These are phyloP conservation scores for Westerdykella sp. DNA, from an alignment of 2,329 filamentous ascomycete genomes.

Conservation along the genomic window DNA sequence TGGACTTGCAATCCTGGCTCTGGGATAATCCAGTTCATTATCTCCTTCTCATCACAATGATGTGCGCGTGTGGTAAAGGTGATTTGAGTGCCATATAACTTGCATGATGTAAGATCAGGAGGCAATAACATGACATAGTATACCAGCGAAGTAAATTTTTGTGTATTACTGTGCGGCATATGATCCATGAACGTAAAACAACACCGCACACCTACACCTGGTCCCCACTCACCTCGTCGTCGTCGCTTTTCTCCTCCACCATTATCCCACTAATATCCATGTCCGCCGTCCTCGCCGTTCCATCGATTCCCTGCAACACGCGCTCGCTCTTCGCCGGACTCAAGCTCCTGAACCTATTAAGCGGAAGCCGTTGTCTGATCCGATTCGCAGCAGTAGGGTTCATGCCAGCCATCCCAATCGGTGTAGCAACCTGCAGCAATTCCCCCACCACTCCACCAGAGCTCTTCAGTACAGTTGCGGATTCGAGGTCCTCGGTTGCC, in stretches of 20 bases:
- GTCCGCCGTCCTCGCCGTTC: constrained; percentile 12
- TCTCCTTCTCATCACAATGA: too few species aligned
- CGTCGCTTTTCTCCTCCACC: constrained; percentile 38
- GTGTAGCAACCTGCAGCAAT: constrained; percentile 30
- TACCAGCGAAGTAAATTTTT: too few species aligned
- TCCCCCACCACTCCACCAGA: constrained; percentile 26
- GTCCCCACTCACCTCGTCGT: constrained; percentile 32
- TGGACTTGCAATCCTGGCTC: too few species aligned
- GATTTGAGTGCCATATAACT: too few species aligned
- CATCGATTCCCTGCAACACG: constrained; percentile 8
- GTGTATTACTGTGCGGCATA: too few species aligned
- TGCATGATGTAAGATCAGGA: too few species aligned
- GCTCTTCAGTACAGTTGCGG: constrained; percentile 10
- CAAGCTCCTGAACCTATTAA: constrained; percentile 24
- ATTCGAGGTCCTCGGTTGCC: constrained; percentile 2
- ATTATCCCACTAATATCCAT: constrained; percentile 31
- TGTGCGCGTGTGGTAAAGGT: too few species aligned
- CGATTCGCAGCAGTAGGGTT: constrained; percentile 31
- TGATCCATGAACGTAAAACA: too few species aligned
- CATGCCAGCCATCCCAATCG: constrained; percentile 32
- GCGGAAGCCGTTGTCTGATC: constrained; percentile 14
- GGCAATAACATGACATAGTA: too few species aligned
- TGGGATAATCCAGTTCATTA: too few species aligned
- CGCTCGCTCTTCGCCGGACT: constrained; percentile 27
- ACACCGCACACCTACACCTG: constrained; percentile 2